Evolutionary conservation across 1,284 basidiomycete genomes (phyloP), one percentile per base, ranked within the genome.

Genomic region (Microstroma glucosiphilum): DNA sequence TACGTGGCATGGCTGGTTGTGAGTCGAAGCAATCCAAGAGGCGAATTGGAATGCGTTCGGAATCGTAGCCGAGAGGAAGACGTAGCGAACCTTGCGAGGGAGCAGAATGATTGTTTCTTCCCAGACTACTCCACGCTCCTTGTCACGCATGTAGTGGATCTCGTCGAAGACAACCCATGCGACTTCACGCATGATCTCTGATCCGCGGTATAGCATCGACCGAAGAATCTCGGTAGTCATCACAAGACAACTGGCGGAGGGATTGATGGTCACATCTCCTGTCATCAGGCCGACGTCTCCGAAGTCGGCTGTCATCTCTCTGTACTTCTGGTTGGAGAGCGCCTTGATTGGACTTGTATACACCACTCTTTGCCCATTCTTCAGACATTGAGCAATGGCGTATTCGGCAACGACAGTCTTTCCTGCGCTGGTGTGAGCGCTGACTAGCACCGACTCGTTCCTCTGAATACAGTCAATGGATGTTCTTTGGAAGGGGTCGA

Each of bases 141-240:
- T 92, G 83, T 98, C 96, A 68, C 96, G 89, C 96, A 98, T 98
- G 82, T 98, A 99, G 80, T 99, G 96, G 66, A 99, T 96, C 81
- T 99, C 96, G 80, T 99, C 96, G 79, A 98, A 99, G 64, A 99
- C 87, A 66, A 98, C 94, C 96, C 96, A 99, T 0, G 93, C 94
- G 15, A 99, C 94, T 83, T 99, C 96, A 66, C 96, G 90, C 91
- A 98, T 96, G 73, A 99, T 89, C 81, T 99, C 96, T 17, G 92
- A 96, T 49, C 96, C 96, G 61, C 96, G 88, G 79, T 99, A 99
- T 41, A 99, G 83, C 94, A 99, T 99, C 1, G 93, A 97, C 13
- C 96, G 88, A 61, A 99, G 81, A 88, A 99, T 98, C 83, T 99
- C 96, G 1, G 96, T 99, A 0, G 96, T 98, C 96, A 99, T 98